These are phyloP conservation scores for Agaricus subrufescens DNA, from an alignment of 768 basidiomycete species.

Conservation along the genomic window DNA sequence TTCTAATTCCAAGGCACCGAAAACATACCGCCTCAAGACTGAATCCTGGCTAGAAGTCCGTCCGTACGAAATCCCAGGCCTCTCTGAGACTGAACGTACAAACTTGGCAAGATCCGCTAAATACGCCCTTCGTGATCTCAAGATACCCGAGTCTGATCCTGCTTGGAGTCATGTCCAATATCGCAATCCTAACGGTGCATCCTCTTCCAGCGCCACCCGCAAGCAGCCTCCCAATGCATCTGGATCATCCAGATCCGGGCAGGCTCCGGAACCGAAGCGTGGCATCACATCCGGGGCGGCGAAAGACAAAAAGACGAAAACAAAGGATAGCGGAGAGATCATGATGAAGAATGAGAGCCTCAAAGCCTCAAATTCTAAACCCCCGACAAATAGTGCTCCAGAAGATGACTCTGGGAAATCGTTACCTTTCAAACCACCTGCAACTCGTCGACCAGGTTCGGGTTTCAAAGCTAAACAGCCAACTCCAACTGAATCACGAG, in stretches of 20 bases:
- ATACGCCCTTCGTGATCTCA: slow-evolving; percentile 39
- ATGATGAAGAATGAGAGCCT: slow-evolving; percentile 46
- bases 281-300: slow-evolving; percentile 40
- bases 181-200: slow-evolving; percentile 15
- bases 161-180: slow-evolving; percentile 53
- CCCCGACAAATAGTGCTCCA: slow-evolving; percentile 13
- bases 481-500: slow-evolving; percentile 1
- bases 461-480: slow-evolving; percentile 13
- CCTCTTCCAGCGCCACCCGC: not conserved
- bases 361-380: slow-evolving; percentile 17
- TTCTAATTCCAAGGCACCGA: slow-evolving; percentile 29
- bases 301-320: slow-evolving; percentile 46
- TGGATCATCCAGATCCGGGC: slow-evolving; percentile 1
- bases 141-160: slow-evolving; percentile 55
- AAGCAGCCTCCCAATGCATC: slow-evolving; percentile 2
- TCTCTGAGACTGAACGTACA: slow-evolving; percentile 43
- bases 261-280: slow-evolving; percentile 31
- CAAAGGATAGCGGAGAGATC: slow-evolving; percentile 34
- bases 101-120: slow-evolving; percentile 51
- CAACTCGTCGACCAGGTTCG: slow-evolving; percentile 11
- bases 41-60: slow-evolving; percentile 64
- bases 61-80: slow-evolving; percentile 55
- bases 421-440: slow-evolving; percentile 2
- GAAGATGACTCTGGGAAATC: slow-evolving; percentile 9
- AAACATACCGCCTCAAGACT: slow-evolving; percentile 50